phyloP scores from a whole-genome alignment of 176 grass and related monocot genomes.

The Oryza nivara region DNA sequence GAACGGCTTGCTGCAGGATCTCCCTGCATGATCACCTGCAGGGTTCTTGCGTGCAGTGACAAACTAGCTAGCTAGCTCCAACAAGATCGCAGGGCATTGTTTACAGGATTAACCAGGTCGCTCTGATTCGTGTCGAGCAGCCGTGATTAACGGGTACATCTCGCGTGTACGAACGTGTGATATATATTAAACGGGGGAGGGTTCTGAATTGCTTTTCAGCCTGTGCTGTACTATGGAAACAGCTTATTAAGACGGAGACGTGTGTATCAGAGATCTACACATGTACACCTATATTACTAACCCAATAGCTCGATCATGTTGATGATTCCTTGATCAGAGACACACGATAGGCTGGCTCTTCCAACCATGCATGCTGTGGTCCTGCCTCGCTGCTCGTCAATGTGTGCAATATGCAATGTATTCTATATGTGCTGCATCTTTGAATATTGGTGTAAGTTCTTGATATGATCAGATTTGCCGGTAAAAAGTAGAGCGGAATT shows the following conservation, averaged over 20 bases:
- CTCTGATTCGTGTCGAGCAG: conserved; percentile 38
- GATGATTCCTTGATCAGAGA: conserved; percentile 30
- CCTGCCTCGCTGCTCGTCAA: background rate
- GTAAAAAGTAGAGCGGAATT: conserved; percentile 14
- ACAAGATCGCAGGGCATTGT: background rate
- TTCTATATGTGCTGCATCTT: conserved; percentile 37
- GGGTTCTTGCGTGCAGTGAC: conserved; percentile 34
- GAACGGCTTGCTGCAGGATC: conserved; percentile 44
- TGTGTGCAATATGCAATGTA: conserved; percentile 23
- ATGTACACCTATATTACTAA: background rate
- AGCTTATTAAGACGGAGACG: conserved; percentile 24
- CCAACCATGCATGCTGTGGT: conserved; percentile 45
- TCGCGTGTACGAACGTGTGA: conserved; percentile 17
- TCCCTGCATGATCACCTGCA: conserved; percentile 43
- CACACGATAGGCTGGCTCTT: conserved; percentile 30
- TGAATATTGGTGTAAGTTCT: conserved; percentile 31
- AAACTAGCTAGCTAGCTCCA: conserved; percentile 2
- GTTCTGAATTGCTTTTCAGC: conserved; percentile 31
- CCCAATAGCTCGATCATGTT: background rate
- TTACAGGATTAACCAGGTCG: background rate
- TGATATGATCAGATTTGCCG: conserved; percentile 35
- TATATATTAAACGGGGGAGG: conserved; percentile 32
- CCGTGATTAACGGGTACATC: background rate
- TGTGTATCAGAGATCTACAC: conserved; percentile 45
- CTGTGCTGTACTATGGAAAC: conserved; percentile 46